Evolutionary conservation across 345 rosid species (phyloP).

Genomic region (Clausena lansium): DNA sequence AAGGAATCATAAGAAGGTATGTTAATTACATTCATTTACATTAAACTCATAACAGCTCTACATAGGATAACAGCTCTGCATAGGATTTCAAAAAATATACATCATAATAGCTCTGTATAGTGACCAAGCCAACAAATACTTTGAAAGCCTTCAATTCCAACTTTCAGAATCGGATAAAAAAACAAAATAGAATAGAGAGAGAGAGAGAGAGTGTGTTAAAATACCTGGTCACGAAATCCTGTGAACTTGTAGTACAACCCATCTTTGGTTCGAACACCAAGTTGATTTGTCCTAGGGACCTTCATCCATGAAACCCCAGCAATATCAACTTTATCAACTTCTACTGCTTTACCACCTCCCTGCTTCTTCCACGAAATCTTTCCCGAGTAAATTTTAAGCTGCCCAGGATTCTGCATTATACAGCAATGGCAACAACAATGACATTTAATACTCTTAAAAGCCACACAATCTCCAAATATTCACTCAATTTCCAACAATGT

Average conservation of each 20-base stretch:
- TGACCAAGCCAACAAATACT: neutral
- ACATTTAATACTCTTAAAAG: neutral
- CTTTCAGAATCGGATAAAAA: neutral
- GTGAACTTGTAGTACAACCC: slow-evolving; percentile 85
- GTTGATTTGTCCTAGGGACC: slow-evolving; percentile 80
- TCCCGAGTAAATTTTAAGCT: slow-evolving; percentile 66
- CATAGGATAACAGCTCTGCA: too few species aligned
- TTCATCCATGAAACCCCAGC: slow-evolving; percentile 80
- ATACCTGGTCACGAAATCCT: slow-evolving; percentile 91
- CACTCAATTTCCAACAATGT: neutral
- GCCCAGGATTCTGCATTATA: slow-evolving; percentile 76
- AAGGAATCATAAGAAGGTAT: neutral
- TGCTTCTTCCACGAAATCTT: slow-evolving; percentile 94
- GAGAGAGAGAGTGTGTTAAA: neutral
- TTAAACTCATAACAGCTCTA: neutral
- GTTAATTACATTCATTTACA: neutral
- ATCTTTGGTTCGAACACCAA: slow-evolving; percentile 71
- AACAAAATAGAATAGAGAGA: neutral
- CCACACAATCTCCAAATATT: neutral
- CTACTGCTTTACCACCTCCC: slow-evolving; percentile 97
- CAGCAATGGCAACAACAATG: neutral
- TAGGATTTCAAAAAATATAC: too few species aligned
- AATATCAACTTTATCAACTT: slow-evolving; percentile 83
- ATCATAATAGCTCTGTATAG: neutral
- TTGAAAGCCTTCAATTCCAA: neutral